A percentile compares a stretch with the other conserved stretches of the same genome.
Evolutionary conservation across 345 rosid species (phyloP).

Genomic region (Ceriops zippeliana): DNA sequence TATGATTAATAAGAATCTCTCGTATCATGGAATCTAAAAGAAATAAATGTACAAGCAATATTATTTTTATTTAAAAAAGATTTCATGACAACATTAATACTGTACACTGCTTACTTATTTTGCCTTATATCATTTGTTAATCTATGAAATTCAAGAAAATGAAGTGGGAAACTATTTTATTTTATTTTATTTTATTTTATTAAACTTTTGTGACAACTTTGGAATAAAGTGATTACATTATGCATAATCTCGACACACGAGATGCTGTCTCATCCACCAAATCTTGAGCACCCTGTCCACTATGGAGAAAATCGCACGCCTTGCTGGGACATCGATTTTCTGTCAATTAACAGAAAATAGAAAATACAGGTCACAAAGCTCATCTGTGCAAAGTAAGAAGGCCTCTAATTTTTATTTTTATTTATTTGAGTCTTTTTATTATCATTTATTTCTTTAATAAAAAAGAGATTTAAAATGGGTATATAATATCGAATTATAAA

Average conservation of each 20-base stretch:
- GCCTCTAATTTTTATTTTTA: background rate
- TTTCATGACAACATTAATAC: background rate
- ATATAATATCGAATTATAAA: too few species aligned
- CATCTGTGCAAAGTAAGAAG: background rate
- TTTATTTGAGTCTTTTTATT: too few species aligned
- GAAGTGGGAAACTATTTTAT: background rate
- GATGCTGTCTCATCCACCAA: constrained; percentile 22
- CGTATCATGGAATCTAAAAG: too few species aligned
- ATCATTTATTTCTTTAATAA: too few species aligned
- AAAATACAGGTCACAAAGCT: background rate
- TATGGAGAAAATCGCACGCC: constrained; percentile 25
- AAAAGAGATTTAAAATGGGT: too few species aligned
- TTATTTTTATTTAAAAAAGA: too few species aligned
- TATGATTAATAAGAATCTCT: too few species aligned
- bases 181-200: background rate
- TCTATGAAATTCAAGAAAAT: background rate
- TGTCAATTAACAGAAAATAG: constrained; percentile 7
- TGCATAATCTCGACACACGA: constrained; percentile 22
- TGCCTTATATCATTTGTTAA: background rate
- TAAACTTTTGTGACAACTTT: background rate
- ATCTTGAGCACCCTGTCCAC: constrained; percentile 20
- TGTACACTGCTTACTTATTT: too few species aligned
- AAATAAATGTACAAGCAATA: too few species aligned
- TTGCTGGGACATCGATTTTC: background rate
- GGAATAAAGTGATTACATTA: background rate